Evolutionary conservation across 805 yeast species (phyloP).

Genomic region (Diddensiella santjacobensis): DNA sequence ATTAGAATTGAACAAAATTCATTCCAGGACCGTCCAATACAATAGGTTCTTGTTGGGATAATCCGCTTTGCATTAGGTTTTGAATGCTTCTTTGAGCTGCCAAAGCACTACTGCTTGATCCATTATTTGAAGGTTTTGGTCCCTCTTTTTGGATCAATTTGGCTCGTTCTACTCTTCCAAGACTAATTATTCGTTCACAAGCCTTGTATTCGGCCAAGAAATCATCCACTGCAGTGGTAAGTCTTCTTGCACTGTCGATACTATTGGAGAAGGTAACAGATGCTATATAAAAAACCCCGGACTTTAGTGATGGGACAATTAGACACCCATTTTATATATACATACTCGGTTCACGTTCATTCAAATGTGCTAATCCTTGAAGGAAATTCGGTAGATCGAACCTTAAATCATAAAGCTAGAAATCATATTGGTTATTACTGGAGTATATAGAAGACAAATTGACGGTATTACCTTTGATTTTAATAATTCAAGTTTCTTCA

Average conservation of each 20-base stretch:
- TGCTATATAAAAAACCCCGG: no score
- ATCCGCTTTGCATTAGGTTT: conserved; percentile 9
- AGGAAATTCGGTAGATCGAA: conserved; percentile 20
- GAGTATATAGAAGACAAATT: background rate
- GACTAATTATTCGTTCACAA: conserved; percentile 8
- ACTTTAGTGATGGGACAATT: no score
- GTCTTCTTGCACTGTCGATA: conserved; percentile 10
- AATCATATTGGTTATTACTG: background rate
- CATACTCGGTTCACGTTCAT: conserved; percentile 19
- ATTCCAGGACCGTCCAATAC: conserved; percentile 7
- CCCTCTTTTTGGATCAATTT: background rate
- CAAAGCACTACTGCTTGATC: background rate
- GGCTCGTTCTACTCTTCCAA: conserved; percentile 10
- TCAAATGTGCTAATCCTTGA: conserved; percentile 20
- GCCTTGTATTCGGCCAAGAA: conserved; percentile 12
- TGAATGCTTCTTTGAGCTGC: conserved; percentile 1
- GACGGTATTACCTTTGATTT: conserved; percentile 7
- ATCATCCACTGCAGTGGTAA: conserved; percentile 16
- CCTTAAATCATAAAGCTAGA: conserved; percentile 17
- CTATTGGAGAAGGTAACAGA: conserved; percentile 11
- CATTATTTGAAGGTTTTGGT: background rate
- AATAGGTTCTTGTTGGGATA: conserved; percentile 7
- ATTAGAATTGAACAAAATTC: conserved; percentile 6
- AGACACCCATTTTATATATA: background rate
- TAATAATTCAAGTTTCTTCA: conserved; percentile 15